Percentiles rank a stretch among this genome's conserved stretches.
Evolutionary conservation across 1,284 basidiomycete species (phyloP).

Genomic region (Porodaedalea pini): DNA sequence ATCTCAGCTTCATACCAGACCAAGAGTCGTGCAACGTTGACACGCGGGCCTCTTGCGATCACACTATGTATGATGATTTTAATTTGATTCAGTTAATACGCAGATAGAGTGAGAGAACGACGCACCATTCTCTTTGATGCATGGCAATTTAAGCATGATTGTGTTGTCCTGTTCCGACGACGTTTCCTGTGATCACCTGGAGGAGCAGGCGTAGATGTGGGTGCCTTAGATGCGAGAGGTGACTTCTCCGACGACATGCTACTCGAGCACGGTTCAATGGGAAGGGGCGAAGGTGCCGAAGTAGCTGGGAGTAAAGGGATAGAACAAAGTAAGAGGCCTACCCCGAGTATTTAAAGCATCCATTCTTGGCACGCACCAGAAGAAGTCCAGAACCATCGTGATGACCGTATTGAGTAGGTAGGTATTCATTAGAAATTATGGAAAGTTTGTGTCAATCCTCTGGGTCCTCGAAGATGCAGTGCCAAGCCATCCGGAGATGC

Average conservation of each 20-base stretch:
- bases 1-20: conserved; percentile 47
- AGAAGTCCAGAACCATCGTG: conserved; percentile 5
- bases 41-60: conserved; percentile 65
- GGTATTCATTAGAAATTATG: conserved; percentile 7
- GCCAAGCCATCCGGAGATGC: conserved; percentile 7
- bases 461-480: not conserved
- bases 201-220: conserved; percentile 24
- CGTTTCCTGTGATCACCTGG: conserved; percentile 50
- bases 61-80: conserved; percentile 41
- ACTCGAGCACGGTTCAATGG: not conserved
- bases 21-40: conserved; percentile 68
- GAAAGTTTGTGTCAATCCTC: conserved; percentile 1
- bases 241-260: conserved; percentile 30
- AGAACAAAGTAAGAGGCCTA: not conserved
- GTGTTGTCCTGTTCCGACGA: conserved; percentile 62
- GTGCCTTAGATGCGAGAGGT: conserved; percentile 24
- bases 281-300: not conserved
- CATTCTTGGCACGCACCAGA: not conserved
- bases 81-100: not conserved
- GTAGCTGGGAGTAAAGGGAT: not conserved
- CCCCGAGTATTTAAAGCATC: conserved; percentile 16
- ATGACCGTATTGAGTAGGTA: conserved; percentile 1
- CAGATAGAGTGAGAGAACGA: conserved; percentile 6
- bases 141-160: conserved; percentile 66
- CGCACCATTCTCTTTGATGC: conserved; percentile 80